Conservation (phyloP, 306 rosid species). For the Mimosa bimucronata region DNA sequence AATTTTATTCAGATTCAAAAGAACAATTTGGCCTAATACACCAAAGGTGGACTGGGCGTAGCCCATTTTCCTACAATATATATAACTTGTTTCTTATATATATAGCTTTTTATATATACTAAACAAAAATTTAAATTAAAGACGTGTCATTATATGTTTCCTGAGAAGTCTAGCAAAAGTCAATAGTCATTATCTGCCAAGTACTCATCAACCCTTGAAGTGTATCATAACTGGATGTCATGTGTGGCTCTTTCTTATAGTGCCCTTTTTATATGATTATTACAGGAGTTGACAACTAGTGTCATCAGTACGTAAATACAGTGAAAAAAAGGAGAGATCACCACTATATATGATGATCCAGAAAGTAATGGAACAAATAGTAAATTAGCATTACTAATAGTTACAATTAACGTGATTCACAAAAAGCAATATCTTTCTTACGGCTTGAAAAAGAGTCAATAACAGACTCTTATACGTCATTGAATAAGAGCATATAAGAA, state of each 20-base stretch:
- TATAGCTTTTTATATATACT: no score
- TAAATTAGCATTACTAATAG: neutral
- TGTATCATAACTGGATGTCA: neutral
- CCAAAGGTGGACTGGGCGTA: no score
- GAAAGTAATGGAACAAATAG: constrained; percentile 2
- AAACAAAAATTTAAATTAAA: no score
- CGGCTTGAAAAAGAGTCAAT: neutral
- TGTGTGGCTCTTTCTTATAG: neutral
- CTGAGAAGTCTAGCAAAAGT: neutral
- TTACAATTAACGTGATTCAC: neutral
- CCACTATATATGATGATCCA: neutral
- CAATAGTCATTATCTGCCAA: neutral
- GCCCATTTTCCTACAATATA: no score
- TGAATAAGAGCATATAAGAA: neutral
- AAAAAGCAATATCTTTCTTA: neutral
- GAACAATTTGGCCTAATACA: no score
- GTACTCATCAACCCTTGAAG: neutral
- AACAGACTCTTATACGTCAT: neutral
- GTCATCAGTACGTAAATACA: neutral
- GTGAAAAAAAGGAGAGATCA: neutral
- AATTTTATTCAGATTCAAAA: no score
- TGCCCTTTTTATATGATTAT: neutral
- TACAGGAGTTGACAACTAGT: neutral
- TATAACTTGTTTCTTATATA: no score
- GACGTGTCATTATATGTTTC: neutral